These are phyloP conservation scores for Catharanthus roseus DNA, from an alignment of 257 asterid species.

Conservation along the genomic window DNA sequence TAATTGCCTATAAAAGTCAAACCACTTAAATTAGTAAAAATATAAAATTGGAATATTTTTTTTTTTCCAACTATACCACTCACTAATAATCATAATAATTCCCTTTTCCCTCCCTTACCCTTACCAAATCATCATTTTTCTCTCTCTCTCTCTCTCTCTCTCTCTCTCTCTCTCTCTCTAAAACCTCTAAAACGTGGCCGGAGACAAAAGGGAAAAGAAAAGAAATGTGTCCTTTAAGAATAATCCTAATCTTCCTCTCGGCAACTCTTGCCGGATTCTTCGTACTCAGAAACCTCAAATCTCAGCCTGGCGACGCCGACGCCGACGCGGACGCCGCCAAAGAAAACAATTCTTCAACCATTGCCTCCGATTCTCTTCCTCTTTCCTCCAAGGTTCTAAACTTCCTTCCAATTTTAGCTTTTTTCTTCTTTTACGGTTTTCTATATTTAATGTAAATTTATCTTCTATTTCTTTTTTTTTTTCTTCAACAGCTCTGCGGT, in stretches of 20 bases:
- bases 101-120: not conserved
- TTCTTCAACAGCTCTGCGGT: slow-evolving; percentile 37
- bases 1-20: not conserved
- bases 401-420: not conserved
- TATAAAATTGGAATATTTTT: no score
- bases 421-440: not conserved
- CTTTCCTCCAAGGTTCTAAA: slow-evolving; percentile 27
- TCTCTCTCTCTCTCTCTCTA: slow-evolving; percentile 15
- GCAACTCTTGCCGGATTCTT: slow-evolving; percentile 50
- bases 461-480: not conserved
- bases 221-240: slow-evolving; percentile 44
- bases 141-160: slow-evolving; percentile 18
- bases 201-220: slow-evolving; percentile 1
- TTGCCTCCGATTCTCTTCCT: slow-evolving; percentile 18
- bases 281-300: slow-evolving; percentile 40
- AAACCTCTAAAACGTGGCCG: not conserved
- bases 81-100: not conserved
- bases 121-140: no score
- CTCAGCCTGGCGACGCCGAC: slow-evolving; percentile 9
- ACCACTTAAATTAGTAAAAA: not conserved
- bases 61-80: no score
- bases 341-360: slow-evolving; percentile 11
- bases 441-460: not conserved
- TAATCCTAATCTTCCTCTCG: slow-evolving; percentile 43
- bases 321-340: not conserved